A percentile compares a stretch with the other conserved stretches of the same genome.
Conservation (phyloP, 306 rosid species). For the Quercus agrifolia region DNA sequence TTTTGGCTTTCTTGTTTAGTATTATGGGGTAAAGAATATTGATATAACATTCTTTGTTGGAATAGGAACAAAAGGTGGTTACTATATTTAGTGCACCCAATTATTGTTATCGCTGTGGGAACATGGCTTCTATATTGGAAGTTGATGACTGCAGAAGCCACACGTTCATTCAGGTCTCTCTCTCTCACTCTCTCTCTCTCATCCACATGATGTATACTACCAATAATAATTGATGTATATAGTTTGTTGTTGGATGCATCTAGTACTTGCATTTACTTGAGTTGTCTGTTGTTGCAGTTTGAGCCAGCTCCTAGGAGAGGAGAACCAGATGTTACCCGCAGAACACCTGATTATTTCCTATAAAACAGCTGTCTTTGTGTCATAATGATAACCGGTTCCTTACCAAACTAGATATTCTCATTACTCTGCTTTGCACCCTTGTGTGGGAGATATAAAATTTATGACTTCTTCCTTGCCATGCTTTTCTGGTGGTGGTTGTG, state of each 20-base stretch:
- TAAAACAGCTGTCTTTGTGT: slow-evolving; percentile 39
- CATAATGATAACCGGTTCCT: slow-evolving; percentile 7
- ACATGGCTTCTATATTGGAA: slow-evolving; percentile 99
- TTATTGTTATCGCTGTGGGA: slow-evolving; percentile 98
- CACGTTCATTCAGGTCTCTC: slow-evolving; percentile 91
- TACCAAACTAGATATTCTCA: not conserved
- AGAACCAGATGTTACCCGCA: slow-evolving; percentile 98
- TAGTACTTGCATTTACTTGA: slow-evolving; percentile 17
- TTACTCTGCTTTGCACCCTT: slow-evolving; percentile 30
- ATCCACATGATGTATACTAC: not conserved
- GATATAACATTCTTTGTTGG: slow-evolving; percentile 30
- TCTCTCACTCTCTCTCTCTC: not conserved
- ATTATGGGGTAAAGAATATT: not conserved
- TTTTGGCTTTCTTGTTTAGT: slow-evolving; percentile 19
- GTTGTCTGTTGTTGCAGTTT: slow-evolving; percentile 50
- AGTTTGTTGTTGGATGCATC: slow-evolving; percentile 1
- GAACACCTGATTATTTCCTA: slow-evolving; percentile 98
- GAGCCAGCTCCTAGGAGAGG: slow-evolving; percentile 99
- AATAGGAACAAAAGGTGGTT: slow-evolving; percentile 99
- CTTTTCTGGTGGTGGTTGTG: slow-evolving; percentile 33
- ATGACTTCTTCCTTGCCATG: slow-evolving; percentile 28
- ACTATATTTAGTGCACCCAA: slow-evolving; percentile 98
- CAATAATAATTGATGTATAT: not conserved
- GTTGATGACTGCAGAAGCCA: slow-evolving; percentile 95
- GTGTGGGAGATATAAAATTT: slow-evolving; percentile 37